phyloP scores from a whole-genome alignment of 495 filamentous ascomycete genomes.

The Daldinia bambusicola region DNA sequence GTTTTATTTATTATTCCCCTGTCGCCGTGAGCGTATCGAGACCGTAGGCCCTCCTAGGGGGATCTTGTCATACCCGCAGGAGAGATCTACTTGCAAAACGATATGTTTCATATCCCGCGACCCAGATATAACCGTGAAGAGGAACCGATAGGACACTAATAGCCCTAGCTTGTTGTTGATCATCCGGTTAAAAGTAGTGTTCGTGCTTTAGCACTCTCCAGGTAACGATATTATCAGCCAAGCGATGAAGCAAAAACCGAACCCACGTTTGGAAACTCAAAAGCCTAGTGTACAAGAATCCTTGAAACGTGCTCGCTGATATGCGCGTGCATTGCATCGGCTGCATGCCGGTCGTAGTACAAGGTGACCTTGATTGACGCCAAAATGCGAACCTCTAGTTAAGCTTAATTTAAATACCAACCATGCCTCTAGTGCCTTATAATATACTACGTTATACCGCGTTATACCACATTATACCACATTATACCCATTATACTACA shows the following conservation, averaged over 20 bases:
- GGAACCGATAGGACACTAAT: conserved; percentile 3
- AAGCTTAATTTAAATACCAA: conserved; percentile 17
- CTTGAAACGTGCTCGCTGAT: not conserved
- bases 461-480: no score
- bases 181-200: not conserved
- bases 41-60: not conserved
- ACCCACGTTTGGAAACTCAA: not conserved
- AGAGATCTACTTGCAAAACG: conserved; percentile 3
- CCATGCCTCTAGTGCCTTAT: no score
- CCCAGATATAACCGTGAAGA: not conserved
- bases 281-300: not conserved
- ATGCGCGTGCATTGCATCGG: not conserved
- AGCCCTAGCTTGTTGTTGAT: not conserved
- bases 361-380: not conserved
- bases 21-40: conserved; percentile 1
- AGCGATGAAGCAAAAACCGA: not conserved
- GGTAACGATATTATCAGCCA: not conserved
- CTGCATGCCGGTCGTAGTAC: conserved; percentile 6
- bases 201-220: not conserved
- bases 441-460: no score
- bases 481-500: no score
- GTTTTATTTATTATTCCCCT: conserved; percentile 3
- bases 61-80: not conserved
- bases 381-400: conserved; percentile 8
- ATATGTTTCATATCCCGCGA: not conserved